Evolutionary conservation across 2,329 filamentous ascomycete genomes (phyloP), one percentile per base, ranked within the genome.

Genomic region (Diplodia corticola): DNA sequence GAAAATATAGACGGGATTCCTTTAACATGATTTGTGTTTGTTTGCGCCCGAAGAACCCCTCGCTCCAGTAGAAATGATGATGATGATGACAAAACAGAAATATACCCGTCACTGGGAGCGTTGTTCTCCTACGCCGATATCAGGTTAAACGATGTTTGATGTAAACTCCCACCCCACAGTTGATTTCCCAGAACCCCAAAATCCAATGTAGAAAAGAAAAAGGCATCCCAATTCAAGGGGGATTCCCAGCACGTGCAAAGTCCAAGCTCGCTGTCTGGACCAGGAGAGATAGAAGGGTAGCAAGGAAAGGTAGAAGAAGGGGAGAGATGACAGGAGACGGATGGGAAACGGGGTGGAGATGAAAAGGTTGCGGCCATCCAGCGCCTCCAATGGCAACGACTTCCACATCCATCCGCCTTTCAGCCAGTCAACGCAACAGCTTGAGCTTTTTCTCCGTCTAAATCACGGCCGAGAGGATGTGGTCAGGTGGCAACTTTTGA

Each of bases 51-150:
- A 49, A 49, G 26, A 61, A 61, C 44, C 57, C 40, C n/a, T 49
- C 57, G 57, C 44, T 61, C 57, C 44, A 26, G 44, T 49, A 44
- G 26, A 28, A 48, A 59, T 20, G 37, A 33, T 59, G 24, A 59
- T 59, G 24, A 59, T 46, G 37, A 48, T 37, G 12, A 37, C 20
- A 20, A 24, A 24, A 49, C 10, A 46, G 24, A 49, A 33, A 46
- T 28, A 20, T 35, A 4, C 28, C 57, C 57, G 44, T 49, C 57
- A 61, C 57, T 49, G 57, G 48, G 28, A 49, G 57, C 57, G 40
- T 20, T 49, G 57, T 61, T 50, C 57, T 61, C 57, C 44, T 61
- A 61, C 57, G 57, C 57, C 57, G 12, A 35, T 61, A 49, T 33
- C 40, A 48, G 30, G 35, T 20, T 30, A 60, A 46, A 54, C 17